Evolutionary conservation across 2,329 filamentous ascomycete genomes (phyloP), one percentile per base, ranked within the genome.

Genomic region (Pleomassaria siparia): DNA sequence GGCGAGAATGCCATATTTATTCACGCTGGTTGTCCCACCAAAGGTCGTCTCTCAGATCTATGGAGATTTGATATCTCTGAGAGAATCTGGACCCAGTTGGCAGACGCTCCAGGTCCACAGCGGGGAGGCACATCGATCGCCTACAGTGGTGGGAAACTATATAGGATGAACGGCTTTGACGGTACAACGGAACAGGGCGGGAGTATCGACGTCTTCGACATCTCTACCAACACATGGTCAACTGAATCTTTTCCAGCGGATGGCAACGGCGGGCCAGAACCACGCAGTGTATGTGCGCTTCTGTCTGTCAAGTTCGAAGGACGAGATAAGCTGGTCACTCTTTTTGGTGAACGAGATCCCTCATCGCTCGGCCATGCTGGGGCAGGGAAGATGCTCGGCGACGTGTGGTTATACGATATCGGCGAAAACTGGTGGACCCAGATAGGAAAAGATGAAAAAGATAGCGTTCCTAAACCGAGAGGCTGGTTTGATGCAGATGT

Each of bases 101-200:
- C 85, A 0, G 69, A 81, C 7, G 89, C 88, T 0, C 88, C 88
- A 0, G 85, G 80, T 1, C 81, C 85, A 7, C 73, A 81, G 0
- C 79, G 89, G 40, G 84, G 84, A 18, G 89, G 88, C 1, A 74
- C 87, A 0, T 81, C 83, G 3, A 82, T 95, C 21, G 82, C 85
- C 1, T 79, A 85, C 43, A 78, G 78, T 36, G 78, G 80, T 44
- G 82, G 81, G 20, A 80, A 83, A 20, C 68, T 95, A 6, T 95
- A 86, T 71, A 80, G 89, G 22, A 91, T 90, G 74, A 88, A 89
- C 51, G 90, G 90, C 0, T 92, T 86, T 58, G 87, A 92, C 66
- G 89, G 87, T 0, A 74, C 78, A 36, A 73, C 63, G 0, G 87
- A 91, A 60, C 75, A 88, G 40, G 89, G 89, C 13, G 89, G 87